Conservation (phyloP, 1,284 basidiomycete genomes). For the Blastosporella zonata region DNA sequence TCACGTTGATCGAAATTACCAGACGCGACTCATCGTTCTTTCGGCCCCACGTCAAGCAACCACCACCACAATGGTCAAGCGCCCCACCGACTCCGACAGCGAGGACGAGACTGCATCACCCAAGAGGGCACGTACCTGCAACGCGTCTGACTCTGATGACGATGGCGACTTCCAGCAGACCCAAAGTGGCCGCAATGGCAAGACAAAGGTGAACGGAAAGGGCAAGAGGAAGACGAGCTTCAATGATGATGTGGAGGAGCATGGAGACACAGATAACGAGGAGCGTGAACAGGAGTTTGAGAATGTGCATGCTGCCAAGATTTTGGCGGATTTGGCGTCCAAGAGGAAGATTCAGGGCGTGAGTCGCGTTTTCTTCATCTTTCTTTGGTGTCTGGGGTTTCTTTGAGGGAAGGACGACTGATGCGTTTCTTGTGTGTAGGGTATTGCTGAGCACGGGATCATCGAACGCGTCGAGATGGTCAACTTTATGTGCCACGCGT, state of each 20-base stretch:
- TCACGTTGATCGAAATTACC: not conserved
- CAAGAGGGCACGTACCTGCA: conserved; percentile 45
- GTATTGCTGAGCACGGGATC: conserved; percentile 80
- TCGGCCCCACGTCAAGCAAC: not conserved
- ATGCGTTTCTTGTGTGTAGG: conserved; percentile 39
- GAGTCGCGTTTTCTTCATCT: conserved; percentile 24
- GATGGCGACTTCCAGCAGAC: conserved; percentile 10
- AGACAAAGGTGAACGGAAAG: conserved; percentile 2
- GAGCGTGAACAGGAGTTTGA: conserved; percentile 60
- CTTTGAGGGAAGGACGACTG: not conserved
- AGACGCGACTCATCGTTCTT: conserved; percentile 4
- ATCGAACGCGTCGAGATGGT: conserved; percentile 84
- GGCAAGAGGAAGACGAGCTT: conserved; percentile 35
- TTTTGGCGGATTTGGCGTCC: conserved; percentile 52
- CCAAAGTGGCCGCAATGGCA: not conserved
- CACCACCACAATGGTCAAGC: conserved; percentile 34
- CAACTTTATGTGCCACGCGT: conserved; percentile 97
- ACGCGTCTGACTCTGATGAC: conserved; percentile 27
- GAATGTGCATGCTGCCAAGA: conserved; percentile 50
- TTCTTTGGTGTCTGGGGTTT: not conserved
- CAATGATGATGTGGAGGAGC: conserved; percentile 33
- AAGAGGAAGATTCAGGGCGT: conserved; percentile 58
- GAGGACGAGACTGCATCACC: conserved; percentile 33
- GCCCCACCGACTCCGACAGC: conserved; percentile 32
- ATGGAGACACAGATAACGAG: conserved; percentile 32